phyloP scores from a whole-genome alignment of 2,329 filamentous ascomycete species.

The Cordyceps militaris region DNA sequence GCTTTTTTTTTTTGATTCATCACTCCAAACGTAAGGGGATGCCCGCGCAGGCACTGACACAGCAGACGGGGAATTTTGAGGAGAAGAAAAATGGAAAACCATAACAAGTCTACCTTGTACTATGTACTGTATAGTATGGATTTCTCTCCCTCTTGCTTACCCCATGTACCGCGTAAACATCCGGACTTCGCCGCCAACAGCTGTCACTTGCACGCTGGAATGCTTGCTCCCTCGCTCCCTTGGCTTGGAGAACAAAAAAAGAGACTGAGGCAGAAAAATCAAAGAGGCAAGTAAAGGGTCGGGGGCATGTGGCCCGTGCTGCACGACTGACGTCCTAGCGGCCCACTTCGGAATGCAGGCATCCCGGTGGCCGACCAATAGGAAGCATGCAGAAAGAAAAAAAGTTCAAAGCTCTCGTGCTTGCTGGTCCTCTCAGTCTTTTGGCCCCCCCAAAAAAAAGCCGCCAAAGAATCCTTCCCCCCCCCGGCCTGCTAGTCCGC shows the following conservation, averaged over 20 bases:
- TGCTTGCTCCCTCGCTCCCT: not conserved
- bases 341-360: slow-evolving; percentile 30
- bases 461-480: not conserved
- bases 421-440: slow-evolving; percentile 6
- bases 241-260: not conserved
- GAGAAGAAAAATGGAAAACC: not conserved
- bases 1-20: slow-evolving; percentile 15
- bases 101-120: too few relatives aligned
- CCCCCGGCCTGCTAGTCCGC: not conserved
- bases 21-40: slow-evolving; percentile 7
- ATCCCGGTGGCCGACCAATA: slow-evolving; percentile 27
- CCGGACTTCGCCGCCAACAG: not conserved
- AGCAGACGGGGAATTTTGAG: too few relatives aligned
- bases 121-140: not conserved
- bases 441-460: not conserved
- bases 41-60: not conserved
- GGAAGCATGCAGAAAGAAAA: slow-evolving; percentile 25
- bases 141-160: not conserved
- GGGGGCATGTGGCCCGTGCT: slow-evolving; percentile 16
- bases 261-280: not conserved
- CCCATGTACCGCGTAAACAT: not conserved
- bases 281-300: slow-evolving; percentile 10
- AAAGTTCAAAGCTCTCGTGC: slow-evolving; percentile 33
- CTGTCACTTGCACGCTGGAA: not conserved
- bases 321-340: slow-evolving; percentile 24